A percentile compares a stretch with the other conserved stretches of the same genome.
Conservation (phyloP, 169 alveolate genomes). For the Plasmodium berghei region DNA sequence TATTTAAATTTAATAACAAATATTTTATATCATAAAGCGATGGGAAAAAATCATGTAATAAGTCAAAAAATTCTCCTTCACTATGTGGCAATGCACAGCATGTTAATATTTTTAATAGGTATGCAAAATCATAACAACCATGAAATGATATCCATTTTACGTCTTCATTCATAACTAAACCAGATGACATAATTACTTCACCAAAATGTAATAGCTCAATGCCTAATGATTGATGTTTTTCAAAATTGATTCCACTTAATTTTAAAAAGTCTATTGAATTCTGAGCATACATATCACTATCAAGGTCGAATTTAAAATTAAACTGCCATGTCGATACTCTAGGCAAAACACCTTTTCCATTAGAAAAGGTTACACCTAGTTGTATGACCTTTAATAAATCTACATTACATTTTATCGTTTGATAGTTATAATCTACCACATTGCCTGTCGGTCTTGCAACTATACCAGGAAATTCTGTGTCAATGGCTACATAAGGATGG, state of each 20-base stretch:
- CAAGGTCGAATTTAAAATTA: slow-evolving; percentile 95
- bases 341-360: slow-evolving; percentile 91
- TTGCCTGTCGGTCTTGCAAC: slow-evolving; percentile 93
- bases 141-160: slow-evolving; percentile 98
- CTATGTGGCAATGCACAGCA: slow-evolving; percentile 93
- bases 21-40: slow-evolving; percentile 95
- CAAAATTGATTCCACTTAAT: slow-evolving; percentile 97
- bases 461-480: slow-evolving; percentile 95
- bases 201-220: slow-evolving; percentile 95
- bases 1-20: slow-evolving; percentile 90
- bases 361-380: slow-evolving; percentile 96
- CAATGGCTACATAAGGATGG: slow-evolving; percentile 92
- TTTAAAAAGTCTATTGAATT: slow-evolving; percentile 94
- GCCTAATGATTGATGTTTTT: slow-evolving; percentile 93
- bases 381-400: slow-evolving; percentile 96
- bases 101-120: slow-evolving; percentile 93
- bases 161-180: slow-evolving; percentile 96
- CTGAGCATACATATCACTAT: slow-evolving; percentile 93
- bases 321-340: slow-evolving; percentile 97
- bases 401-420: slow-evolving; percentile 95
- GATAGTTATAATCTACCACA: slow-evolving; percentile 95
- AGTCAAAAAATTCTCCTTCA: slow-evolving; percentile 93
- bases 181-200: slow-evolving; percentile 94
- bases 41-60: slow-evolving; percentile 94
- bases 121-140: slow-evolving; percentile 98